Percentiles rank a stretch among this genome's conserved stretches.
These are phyloP conservation scores for Hypoxylon sp. DNA, from an alignment of 2,329 filamentous ascomycete genomes.

Conservation along the genomic window DNA sequence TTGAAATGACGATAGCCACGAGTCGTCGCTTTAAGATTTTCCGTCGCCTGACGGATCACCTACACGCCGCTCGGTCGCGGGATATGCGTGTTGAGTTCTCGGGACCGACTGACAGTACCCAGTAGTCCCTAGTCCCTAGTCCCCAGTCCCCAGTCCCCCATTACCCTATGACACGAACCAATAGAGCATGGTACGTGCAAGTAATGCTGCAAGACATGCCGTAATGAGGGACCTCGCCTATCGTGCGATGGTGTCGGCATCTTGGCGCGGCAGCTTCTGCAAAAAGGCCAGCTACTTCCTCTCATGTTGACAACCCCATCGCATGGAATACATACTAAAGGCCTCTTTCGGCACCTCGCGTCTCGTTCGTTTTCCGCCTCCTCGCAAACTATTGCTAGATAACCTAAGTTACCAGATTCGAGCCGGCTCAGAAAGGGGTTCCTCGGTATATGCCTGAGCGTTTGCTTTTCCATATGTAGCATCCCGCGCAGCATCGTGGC, in stretches of 20 bases:
- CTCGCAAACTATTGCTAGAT: not conserved
- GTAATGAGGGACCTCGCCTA: not conserved
- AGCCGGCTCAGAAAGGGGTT: not conserved
- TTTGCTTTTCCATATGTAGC: not conserved
- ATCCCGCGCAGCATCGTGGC: not conserved
- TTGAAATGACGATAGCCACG: not conserved
- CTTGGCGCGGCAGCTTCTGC: not conserved
- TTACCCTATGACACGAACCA: not conserved
- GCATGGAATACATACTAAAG: not conserved
- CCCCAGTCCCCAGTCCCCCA: too few species aligned
- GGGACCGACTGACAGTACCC: too few species aligned
- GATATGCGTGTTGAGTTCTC: too few species aligned
- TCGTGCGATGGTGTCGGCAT: not conserved
- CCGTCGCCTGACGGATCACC: slow-evolving; percentile 8
- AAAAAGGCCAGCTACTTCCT: not conserved
- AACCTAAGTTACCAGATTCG: too few species aligned
- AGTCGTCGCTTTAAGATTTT: slow-evolving; percentile 9
- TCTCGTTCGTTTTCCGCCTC: not conserved
- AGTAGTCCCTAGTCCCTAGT: too few species aligned
- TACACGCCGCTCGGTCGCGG: too few species aligned
- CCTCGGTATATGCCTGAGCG: not conserved
- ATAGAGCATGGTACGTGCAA: too few species aligned
- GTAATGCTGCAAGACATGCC: not conserved
- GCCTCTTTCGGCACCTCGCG: not conserved
- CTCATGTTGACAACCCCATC: not conserved